Evolutionary conservation across 345 rosid genomes (phyloP).

Genomic region (Chamaenerion angustifolium): DNA sequence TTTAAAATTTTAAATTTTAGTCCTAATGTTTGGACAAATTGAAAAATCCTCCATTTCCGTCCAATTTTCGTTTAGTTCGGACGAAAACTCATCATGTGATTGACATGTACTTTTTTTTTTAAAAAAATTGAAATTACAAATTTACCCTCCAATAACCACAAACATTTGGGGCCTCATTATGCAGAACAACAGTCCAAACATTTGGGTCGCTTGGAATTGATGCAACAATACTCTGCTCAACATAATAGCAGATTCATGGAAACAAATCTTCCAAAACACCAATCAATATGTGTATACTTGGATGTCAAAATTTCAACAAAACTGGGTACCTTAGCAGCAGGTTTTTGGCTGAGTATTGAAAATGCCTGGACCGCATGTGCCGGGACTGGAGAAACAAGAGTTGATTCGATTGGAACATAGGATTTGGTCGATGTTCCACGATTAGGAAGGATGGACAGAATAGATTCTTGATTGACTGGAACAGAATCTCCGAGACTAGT

Average conservation of each 20-base stretch:
- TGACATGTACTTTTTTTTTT: no score
- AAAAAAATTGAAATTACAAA: no score
- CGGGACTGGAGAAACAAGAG: slow-evolving; percentile 16
- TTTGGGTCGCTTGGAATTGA: slow-evolving; percentile 60
- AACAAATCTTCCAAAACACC: neutral
- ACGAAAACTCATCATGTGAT: no score
- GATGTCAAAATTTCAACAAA: neutral
- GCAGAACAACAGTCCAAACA: slow-evolving; percentile 54
- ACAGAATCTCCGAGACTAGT: slow-evolving; percentile 8
- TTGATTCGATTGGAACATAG: slow-evolving; percentile 12
- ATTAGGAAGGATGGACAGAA: slow-evolving; percentile 10
- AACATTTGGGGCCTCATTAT: slow-evolving; percentile 37
- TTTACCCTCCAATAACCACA: no score
- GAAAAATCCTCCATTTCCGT: no score
- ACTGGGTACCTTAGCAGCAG: slow-evolving; percentile 43
- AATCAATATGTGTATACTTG: neutral
- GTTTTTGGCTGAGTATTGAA: slow-evolving; percentile 36
- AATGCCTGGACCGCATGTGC: slow-evolving; percentile 47
- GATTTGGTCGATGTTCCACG: slow-evolving; percentile 23
- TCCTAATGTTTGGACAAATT: no score
- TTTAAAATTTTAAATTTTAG: no score
- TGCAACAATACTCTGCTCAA: slow-evolving; percentile 50
- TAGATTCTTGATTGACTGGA: slow-evolving; percentile 15
- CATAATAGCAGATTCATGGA: neutral
- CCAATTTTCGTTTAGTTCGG: no score